Base-by-base conservation (phyloP, 225 moss, liverwort and hornwort genomes). In the Pleurozium schreberi region DNA sequence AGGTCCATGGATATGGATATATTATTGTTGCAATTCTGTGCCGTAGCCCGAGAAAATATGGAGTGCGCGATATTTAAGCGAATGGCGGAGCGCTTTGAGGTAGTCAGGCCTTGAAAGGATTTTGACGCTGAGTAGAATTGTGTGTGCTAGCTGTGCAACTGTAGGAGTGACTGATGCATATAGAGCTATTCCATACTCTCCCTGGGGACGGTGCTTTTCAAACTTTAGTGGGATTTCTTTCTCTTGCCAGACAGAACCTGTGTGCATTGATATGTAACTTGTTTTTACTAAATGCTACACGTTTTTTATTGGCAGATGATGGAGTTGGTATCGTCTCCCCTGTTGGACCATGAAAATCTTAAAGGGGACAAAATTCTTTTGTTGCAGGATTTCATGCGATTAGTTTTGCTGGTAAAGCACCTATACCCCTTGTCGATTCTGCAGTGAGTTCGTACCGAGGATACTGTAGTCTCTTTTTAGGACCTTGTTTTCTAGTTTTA, bases 1-100 rank as follows among this genome's bases (percentile, higher is more conserved):
- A 98, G 98, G 93, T 97, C 98, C 73, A 96, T 97, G 98, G 98
- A 98, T 83, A 94, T 98, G 96, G 98, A 98, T 90, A 93, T 98
- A 89, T 91, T 97, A 66, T 92, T 98, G 90, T 91, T 98, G 70
- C 98, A 98, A 87, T 97, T 98, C 84, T 97, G 98, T 90, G 92
- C 93, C 73, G 93, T 96, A 90, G 98, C 98, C 84, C 90, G 89
- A 88, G 96, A 95, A 69, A 93, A 96, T 81, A 95, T 95, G 95
- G 93, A 94, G 86, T 75, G 92, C 80, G 91, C 90, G 83, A 85
- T 94, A 61, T 94, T 95, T 74, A 84, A 91, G 85, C 92, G 90
- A 80, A 90, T 95, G 87, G 95, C 95, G 66, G 94, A 95, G 81
- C 90, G 90, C 81, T 95, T 94, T 87, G 95, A 95, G 91, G 95